Conservation (phyloP, 768 basidiomycete genomes). For the Crepidotus variabilis region DNA sequence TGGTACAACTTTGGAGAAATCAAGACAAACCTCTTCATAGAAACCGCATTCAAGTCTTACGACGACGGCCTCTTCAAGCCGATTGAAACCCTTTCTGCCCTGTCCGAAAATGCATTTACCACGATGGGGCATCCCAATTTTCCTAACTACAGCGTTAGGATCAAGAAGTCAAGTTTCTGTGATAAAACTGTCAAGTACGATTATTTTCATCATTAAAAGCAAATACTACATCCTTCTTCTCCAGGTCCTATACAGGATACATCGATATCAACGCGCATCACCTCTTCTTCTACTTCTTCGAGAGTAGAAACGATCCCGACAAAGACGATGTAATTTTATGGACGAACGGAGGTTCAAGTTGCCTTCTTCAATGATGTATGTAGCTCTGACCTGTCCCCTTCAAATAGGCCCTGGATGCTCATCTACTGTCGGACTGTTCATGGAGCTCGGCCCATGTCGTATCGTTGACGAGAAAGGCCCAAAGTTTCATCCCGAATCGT, state of each 20-base stretch:
- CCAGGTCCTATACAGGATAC: conserved; percentile 59
- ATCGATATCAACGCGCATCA: conserved; percentile 61
- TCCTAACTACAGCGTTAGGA: conserved; percentile 48
- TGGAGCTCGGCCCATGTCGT: conserved; percentile 76
- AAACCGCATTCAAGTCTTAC: conserved; percentile 9
- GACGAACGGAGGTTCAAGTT: conserved; percentile 41
- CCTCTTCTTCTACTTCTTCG: conserved; percentile 76
- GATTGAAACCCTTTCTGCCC: neutral
- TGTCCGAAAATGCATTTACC: conserved; percentile 22
- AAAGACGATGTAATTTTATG: conserved; percentile 59
- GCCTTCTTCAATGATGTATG: neutral
- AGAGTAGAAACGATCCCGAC: conserved; percentile 56
- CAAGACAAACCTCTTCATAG: neutral
- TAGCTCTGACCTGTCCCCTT: neutral
- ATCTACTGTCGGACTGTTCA: conserved; percentile 58
- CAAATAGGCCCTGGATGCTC: conserved; percentile 36
- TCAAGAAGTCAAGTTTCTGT: conserved; percentile 57
- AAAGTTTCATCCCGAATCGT: conserved; percentile 53
- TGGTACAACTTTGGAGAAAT: too few relatives aligned
- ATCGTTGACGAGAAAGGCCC: conserved; percentile 48
- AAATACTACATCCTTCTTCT: neutral
- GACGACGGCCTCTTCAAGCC: neutral
- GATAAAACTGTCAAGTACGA: conserved; percentile 54
- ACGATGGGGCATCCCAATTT: conserved; percentile 44
- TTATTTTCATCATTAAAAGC: neutral